A percentile compares a stretch with the other conserved stretches of the same genome.
phyloP scores from a whole-genome alignment of 257 asterid genomes.

The Gentiana straminea region DNA sequence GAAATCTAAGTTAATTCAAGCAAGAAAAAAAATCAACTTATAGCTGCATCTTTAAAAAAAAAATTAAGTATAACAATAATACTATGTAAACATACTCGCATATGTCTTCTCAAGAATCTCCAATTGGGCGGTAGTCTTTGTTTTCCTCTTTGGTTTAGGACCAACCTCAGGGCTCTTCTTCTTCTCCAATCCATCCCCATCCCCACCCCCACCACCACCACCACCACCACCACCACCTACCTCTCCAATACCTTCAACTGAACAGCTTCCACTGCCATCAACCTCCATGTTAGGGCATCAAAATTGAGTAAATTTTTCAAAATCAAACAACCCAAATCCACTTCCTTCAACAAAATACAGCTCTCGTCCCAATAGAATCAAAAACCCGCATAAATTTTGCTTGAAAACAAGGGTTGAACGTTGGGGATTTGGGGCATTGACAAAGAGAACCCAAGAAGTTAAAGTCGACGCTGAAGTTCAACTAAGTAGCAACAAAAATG shows the following conservation, averaged over 20 bases:
- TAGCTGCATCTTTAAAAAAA: neutral
- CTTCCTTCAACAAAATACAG: conserved; percentile 7
- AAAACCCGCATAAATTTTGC: conserved; percentile 4
- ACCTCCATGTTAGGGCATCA: conserved; percentile 40
- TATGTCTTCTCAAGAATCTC: conserved; percentile 75
- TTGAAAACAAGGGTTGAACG: conserved; percentile 12
- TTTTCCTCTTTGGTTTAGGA: conserved; percentile 60
- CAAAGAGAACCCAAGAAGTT: conserved; percentile 18
- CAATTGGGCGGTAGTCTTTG: conserved; percentile 86
- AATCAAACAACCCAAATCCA: conserved; percentile 5
- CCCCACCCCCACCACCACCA: conserved; percentile 1
- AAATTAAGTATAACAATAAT: neutral
- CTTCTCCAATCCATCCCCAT: conserved; percentile 29
- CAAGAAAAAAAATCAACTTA: neutral
- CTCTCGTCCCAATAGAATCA: conserved; percentile 3
- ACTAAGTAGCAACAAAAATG: conserved; percentile 20
- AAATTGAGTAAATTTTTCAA: neutral
- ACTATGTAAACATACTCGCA: conserved; percentile 38
- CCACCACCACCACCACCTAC: too few species aligned
- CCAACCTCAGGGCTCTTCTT: conserved; percentile 42
- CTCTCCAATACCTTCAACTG: conserved; percentile 5
- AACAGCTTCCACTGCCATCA: conserved; percentile 32
- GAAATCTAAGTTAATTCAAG: neutral
- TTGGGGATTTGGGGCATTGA: conserved; percentile 17
- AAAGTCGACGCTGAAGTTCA: conserved; percentile 12